These are phyloP conservation scores for Eimeria sp. DNA, from an alignment of 169 alveolate species.

Conservation along the genomic window DNA sequence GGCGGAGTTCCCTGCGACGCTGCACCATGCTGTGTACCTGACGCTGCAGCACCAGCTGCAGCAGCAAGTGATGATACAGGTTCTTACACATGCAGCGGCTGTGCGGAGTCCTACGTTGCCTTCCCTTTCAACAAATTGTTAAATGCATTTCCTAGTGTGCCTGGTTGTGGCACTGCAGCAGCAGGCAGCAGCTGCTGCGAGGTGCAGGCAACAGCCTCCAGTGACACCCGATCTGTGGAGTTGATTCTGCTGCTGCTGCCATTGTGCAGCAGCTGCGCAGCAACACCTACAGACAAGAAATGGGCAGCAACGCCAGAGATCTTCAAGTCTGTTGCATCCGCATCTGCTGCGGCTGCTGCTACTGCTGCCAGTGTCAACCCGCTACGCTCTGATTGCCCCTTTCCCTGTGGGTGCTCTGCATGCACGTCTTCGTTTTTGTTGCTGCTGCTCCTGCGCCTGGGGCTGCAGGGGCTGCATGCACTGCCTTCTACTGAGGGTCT, in stretches of 20 bases:
- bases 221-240: not conserved
- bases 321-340: not conserved
- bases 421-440: conserved; percentile 46
- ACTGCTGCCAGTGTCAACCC: not conserved
- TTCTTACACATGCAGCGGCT: not conserved
- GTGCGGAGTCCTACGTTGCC: not conserved
- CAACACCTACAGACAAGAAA: conserved; percentile 2
- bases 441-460: conserved; percentile 14
- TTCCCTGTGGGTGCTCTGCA: not conserved
- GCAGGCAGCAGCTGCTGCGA: conserved; percentile 2
- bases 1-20: not conserved
- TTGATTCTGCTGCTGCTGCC: conserved; percentile 29
- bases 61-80: not conserved
- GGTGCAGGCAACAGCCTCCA: not conserved
- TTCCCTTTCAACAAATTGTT: not conserved
- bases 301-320: too few species aligned
- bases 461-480: not conserved
- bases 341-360: conserved; percentile 4
- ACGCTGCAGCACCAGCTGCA: not conserved
- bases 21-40: not conserved
- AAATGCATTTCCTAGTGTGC: not conserved
- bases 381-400: not conserved
- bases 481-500: not conserved
- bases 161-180: conserved; percentile 17
- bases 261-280: conserved; percentile 19